phyloP scores from a whole-genome alignment of 1,284 basidiomycete species.

The Coniophora puteana region DNA sequence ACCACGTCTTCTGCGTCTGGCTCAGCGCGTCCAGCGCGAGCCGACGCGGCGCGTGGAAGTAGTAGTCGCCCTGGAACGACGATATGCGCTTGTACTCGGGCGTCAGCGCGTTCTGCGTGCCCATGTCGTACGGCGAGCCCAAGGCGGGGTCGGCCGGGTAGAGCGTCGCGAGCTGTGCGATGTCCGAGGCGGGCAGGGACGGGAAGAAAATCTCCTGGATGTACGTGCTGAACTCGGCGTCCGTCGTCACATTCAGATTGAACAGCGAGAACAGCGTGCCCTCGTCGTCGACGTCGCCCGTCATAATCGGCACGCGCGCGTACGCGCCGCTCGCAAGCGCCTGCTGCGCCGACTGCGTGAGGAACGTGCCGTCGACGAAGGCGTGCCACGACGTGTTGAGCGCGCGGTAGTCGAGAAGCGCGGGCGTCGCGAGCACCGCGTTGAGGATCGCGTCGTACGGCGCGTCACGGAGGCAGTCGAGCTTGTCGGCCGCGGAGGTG shows the following conservation, averaged over 20 bases:
- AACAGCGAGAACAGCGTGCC: too few species aligned
- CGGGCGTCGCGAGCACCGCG: constrained; percentile 7
- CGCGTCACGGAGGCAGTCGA: constrained; percentile 2
- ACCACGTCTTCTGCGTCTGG: not conserved
- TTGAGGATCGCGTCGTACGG: constrained; percentile 11
- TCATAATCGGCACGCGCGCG: constrained; percentile 19
- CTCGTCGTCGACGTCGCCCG: constrained; percentile 27
- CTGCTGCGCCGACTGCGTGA: constrained; percentile 11
- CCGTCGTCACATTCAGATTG: too few species aligned
- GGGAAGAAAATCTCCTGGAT: too few species aligned
- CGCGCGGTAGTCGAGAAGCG: constrained; percentile 14
- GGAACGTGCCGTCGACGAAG: constrained; percentile 10
- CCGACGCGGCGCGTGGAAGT: constrained; percentile 5
- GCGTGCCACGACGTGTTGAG: constrained; percentile 12
- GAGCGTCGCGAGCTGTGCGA: too few species aligned
- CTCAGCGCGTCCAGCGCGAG: not conserved
- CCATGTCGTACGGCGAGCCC: too few species aligned
- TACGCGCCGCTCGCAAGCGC: constrained; percentile 12
- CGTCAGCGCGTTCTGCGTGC: too few species aligned
- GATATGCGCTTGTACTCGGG: constrained; percentile 1
- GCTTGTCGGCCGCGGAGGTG: not conserved
- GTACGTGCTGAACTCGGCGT: too few species aligned
- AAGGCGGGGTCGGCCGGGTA: too few species aligned
- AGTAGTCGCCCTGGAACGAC: constrained; percentile 4
- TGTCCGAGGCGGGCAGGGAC: too few species aligned